Evolutionary conservation across 2,329 filamentous ascomycete genomes (phyloP).

Genomic region (Stagonosporopsis rhizophila): DNA sequence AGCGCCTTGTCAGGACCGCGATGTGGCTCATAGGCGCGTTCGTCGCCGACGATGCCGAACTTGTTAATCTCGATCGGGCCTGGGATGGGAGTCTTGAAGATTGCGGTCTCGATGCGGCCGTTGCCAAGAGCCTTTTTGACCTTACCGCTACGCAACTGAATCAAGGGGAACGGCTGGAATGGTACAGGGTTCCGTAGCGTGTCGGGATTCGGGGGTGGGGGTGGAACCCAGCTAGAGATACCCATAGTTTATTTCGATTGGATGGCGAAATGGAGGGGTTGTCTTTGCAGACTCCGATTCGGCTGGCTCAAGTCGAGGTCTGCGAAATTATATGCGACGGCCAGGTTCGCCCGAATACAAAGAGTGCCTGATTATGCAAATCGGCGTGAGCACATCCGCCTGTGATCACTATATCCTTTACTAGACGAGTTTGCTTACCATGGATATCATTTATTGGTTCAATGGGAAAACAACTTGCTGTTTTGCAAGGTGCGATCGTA

Average conservation of each 20-base stretch:
- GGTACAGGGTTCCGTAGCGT: conserved; percentile 30
- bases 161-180: conserved; percentile 55
- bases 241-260: conserved; percentile 18
- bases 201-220: conserved; percentile 30
- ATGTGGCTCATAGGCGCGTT: conserved; percentile 68
- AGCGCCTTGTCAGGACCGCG: conserved; percentile 70
- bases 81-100: conserved; percentile 59
- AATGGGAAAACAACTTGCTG: not conserved
- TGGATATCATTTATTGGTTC: not conserved
- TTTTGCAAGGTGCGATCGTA: not conserved
- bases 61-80: conserved; percentile 57
- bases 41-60: conserved; percentile 64
- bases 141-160: conserved; percentile 64
- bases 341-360: conserved; percentile 7
- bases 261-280: not conserved
- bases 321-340: not conserved
- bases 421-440: conserved; percentile 7
- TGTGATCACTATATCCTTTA: not conserved
- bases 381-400: conserved; percentile 11
- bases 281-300: not conserved
- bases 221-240: conserved; percentile 28
- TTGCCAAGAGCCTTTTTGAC: conserved; percentile 64
- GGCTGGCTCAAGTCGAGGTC: not conserved
- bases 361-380: not conserved
- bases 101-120: conserved; percentile 59